Evolutionary conservation across 345 rosid species (phyloP).

Genomic region (Carallia brachiata): DNA sequence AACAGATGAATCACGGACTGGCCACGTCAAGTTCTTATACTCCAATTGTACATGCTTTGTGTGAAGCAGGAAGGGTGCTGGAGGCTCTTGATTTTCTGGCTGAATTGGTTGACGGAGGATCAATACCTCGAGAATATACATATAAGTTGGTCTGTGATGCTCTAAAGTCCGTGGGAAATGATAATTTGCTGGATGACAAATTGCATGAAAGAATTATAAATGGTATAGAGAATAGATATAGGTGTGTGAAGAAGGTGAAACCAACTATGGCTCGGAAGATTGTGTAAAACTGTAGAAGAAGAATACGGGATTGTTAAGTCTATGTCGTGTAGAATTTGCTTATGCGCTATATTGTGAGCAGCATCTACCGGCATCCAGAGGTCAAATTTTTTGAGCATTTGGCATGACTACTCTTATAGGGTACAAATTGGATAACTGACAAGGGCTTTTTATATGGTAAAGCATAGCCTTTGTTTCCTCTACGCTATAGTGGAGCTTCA

Average conservation of each 20-base stretch:
- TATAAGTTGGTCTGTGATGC: conserved; percentile 66
- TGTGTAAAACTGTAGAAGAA: not conserved
- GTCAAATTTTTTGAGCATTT: too few relatives aligned
- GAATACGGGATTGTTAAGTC: too few relatives aligned
- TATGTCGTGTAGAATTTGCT: too few relatives aligned
- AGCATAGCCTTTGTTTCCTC: too few relatives aligned
- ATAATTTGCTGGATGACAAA: conserved; percentile 32
- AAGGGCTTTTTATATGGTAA: too few relatives aligned
- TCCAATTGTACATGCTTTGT: conserved; percentile 72
- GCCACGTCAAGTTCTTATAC: conserved; percentile 68
- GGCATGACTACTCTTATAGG: too few relatives aligned
- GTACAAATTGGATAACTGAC: too few relatives aligned
- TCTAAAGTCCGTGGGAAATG: conserved; percentile 36
- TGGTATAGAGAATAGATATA: conserved; percentile 52
- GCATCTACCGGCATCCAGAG: not conserved
- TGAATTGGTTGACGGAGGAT: conserved; percentile 70
- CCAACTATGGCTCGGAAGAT: conserved; percentile 39
- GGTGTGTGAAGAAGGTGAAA: conserved; percentile 56
- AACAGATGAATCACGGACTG: conserved; percentile 58
- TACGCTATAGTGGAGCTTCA: too few relatives aligned
- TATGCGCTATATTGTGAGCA: too few relatives aligned
- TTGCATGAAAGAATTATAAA: conserved; percentile 47
- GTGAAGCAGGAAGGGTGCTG: conserved; percentile 55
- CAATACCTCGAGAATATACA: conserved; percentile 75
- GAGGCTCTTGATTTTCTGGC: conserved; percentile 65